These are phyloP conservation scores for Dryadomyces quercus-mongolicae DNA, from an alignment of 2,329 filamentous ascomycete genomes.

Conservation along the genomic window DNA sequence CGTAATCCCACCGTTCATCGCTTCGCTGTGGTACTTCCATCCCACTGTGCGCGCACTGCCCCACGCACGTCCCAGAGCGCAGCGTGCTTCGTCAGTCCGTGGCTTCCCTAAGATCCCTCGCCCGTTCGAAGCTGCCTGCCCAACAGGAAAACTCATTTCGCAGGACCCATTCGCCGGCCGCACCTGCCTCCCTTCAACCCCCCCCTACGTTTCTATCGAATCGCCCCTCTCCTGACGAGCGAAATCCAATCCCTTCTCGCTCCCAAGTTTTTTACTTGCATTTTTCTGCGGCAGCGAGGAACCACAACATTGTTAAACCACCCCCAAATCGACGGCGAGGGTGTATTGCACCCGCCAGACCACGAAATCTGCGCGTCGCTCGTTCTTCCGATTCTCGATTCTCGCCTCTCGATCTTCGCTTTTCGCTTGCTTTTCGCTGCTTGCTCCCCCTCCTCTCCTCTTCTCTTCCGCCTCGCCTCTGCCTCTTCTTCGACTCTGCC, in stretches of 20 bases:
- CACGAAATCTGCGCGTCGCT: conserved; percentile 2
- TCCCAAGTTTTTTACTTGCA: conserved; percentile 4
- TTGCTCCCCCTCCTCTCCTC: background rate
- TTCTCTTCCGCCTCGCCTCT: background rate
- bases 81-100: background rate
- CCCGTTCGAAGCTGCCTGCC: conserved; percentile 4
- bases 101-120: background rate
- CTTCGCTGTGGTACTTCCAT: background rate
- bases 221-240: conserved; percentile 12
- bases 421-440: conserved; percentile 3
- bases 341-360: background rate
- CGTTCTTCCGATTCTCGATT: background rate
- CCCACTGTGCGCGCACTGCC: conserved; percentile 1
- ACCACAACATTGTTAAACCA: conserved; percentile 1
- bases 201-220: conserved; percentile 8
- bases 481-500: conserved; percentile 1
- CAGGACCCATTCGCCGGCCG: conserved; percentile 9
- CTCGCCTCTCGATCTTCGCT: background rate
- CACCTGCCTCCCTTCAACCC: conserved; percentile 9
- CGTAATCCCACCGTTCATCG: background rate
- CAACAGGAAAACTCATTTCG: conserved; percentile 13
- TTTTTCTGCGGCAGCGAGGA: conserved; percentile 3
- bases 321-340: background rate
- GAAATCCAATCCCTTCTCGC: conserved; percentile 4
- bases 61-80: background rate